Percentiles rank a stretch among this genome's conserved stretches.
Evolutionary conservation across 2,329 filamentous ascomycete genomes (phyloP).

Genomic region (Fonsecaea pugnacius): DNA sequence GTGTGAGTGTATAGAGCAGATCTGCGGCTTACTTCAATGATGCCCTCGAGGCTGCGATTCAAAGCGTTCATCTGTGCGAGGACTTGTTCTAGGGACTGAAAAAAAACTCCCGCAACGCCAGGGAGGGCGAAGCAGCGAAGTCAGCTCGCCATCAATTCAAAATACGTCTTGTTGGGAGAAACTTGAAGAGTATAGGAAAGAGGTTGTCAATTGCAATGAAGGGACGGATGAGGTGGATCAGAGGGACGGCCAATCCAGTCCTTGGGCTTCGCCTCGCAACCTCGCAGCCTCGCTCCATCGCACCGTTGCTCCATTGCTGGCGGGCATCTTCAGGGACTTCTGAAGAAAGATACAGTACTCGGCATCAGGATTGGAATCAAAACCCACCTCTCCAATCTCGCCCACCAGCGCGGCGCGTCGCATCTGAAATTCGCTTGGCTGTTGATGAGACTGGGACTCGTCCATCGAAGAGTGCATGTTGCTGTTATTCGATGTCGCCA

Average conservation of each 20-base stretch:
- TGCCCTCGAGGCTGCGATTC: constrained; percentile 87
- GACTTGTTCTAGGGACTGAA: constrained; percentile 76
- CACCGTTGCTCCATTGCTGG: too few species aligned
- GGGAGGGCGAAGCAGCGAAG: neutral
- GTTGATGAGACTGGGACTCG: constrained; percentile 29
- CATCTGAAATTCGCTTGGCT: constrained; percentile 39
- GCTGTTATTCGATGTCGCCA: constrained; percentile 12
- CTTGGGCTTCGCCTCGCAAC: too few species aligned
- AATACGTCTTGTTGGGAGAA: too few species aligned
- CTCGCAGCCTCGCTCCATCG: too few species aligned
- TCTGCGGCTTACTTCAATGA: constrained; percentile 70
- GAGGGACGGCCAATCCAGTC: too few species aligned
- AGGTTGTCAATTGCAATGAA: too few species aligned
- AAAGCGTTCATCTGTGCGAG: constrained; percentile 95
- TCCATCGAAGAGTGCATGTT: constrained; percentile 25
- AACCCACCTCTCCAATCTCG: constrained; percentile 36
- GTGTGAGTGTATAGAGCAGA: too few species aligned
- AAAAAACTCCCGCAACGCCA: neutral
- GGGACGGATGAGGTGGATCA: too few species aligned
- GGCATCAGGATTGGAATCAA: too few species aligned
- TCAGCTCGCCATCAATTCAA: constrained; percentile 3
- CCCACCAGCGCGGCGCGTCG: constrained; percentile 39
- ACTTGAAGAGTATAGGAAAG: too few species aligned
- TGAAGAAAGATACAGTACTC: too few species aligned
- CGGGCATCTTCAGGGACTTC: too few species aligned